These are phyloP conservation scores for Metschnikowia borealis DNA, from an alignment of 805 yeast genomes.

Conservation along the genomic window DNA sequence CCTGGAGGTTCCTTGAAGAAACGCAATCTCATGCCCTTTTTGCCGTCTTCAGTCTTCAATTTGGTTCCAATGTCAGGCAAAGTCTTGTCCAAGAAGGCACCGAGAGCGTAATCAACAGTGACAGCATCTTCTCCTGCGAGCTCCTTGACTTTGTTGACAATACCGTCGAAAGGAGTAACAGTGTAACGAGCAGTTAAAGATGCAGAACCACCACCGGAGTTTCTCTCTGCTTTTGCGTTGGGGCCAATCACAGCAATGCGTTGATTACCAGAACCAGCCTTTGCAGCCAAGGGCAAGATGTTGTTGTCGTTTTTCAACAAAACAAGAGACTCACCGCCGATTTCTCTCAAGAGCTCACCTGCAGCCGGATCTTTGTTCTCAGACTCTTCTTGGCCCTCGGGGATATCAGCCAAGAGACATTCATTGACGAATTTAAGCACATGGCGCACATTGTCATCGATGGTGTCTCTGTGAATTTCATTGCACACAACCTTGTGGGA, in stretches of 20 bases:
- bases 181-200: conserved; percentile 47
- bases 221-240: conserved; percentile 46
- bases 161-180: conserved; percentile 49
- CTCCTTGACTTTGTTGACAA: conserved; percentile 25
- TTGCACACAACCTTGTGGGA: conserved; percentile 39
- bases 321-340: conserved; percentile 46
- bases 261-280: conserved; percentile 23
- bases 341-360: conserved; percentile 8
- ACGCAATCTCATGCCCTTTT: conserved; percentile 22
- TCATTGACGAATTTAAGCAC: conserved; percentile 47
- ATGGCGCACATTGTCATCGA: conserved; percentile 47
- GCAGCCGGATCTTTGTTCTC: conserved; percentile 16
- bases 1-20: conserved; percentile 29
- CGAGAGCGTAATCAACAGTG: conserved; percentile 26
- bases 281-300: conserved; percentile 41
- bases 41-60: conserved; percentile 21
- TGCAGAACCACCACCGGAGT: conserved; percentile 67
- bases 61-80: conserved; percentile 29
- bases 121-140: conserved; percentile 17
- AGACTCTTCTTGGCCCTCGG: conserved; percentile 30
- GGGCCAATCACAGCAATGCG: conserved; percentile 56
- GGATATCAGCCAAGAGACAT: conserved; percentile 39
- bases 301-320: conserved; percentile 50
- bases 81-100: conserved; percentile 29
- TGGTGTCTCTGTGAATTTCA: conserved; percentile 36